Conservation (phyloP, 768 basidiomycete species). For the Boletellus sp. region DNA sequence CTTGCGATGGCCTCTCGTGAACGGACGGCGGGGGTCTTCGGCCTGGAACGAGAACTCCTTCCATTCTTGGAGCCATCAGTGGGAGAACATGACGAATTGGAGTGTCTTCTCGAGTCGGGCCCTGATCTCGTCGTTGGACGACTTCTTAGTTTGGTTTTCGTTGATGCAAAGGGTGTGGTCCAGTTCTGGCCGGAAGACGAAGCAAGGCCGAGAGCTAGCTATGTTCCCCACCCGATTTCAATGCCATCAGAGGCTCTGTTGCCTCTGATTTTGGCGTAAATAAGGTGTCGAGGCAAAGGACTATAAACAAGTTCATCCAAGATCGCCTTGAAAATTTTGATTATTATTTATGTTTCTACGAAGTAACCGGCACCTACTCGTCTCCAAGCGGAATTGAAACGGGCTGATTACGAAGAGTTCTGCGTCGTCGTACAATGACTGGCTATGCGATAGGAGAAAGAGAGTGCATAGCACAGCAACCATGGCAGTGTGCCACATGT, state of each 20-base stretch:
- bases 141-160: not conserved
- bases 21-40: not conserved
- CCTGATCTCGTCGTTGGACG: not conserved
- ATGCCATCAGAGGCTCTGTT: not conserved
- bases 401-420: not conserved
- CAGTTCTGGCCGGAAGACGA: constrained; percentile 7
- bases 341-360: not conserved
- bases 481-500: not conserved
- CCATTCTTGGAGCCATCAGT: constrained; percentile 12
- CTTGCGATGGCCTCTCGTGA: constrained; percentile 11
- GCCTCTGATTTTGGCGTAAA: not conserved
- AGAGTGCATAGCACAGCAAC: not conserved
- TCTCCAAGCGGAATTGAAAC: constrained; percentile 6
- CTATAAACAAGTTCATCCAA: constrained; percentile 15
- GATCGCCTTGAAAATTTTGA: constrained; percentile 2
- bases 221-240: constrained; percentile 8
- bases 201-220: constrained; percentile 1
- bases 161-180: constrained; percentile 1
- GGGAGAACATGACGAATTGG: constrained; percentile 15
- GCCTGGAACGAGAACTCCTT: constrained; percentile 8
- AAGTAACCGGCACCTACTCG: constrained; percentile 4
- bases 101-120: constrained; percentile 2
- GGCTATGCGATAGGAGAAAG: not conserved
- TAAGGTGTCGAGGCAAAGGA: constrained; percentile 6
- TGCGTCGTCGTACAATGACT: not conserved